Evolutionary conservation across 2,329 filamentous ascomycete species (phyloP).

Genomic region (Monosporascus sp.): DNA sequence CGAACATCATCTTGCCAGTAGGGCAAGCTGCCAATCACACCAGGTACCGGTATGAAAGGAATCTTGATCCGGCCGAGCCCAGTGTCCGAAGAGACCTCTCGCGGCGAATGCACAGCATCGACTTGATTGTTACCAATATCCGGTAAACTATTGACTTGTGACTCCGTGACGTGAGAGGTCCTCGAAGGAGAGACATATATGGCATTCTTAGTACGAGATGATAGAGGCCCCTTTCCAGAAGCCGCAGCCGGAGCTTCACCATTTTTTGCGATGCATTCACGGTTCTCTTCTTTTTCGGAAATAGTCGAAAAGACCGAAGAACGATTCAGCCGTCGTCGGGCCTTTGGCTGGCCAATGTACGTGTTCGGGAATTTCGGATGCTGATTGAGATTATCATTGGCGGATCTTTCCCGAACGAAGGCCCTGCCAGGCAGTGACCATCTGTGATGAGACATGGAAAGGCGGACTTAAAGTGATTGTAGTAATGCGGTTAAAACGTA

Average conservation of each 20-base stretch:
- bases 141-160: not conserved
- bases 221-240: conserved; percentile 2
- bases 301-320: conserved; percentile 9
- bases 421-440: conserved; percentile 13
- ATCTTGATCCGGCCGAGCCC: not conserved
- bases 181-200: not conserved
- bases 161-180: not conserved
- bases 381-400: conserved; percentile 1
- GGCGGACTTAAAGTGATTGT: conserved; percentile 3
- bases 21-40: not conserved
- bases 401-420: conserved; percentile 9
- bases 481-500: conserved; percentile 8
- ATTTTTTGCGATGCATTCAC: not conserved
- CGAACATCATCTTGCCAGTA: not conserved
- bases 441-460: conserved; percentile 12
- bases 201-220: conserved; percentile 4
- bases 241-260: not conserved
- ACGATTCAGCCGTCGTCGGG: conserved; percentile 7
- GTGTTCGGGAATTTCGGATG: conserved; percentile 6
- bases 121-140: not conserved
- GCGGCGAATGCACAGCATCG: not conserved
- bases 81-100: not conserved
- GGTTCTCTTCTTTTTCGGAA: conserved; percentile 13
- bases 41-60: not conserved
- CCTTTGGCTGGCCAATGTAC: conserved; percentile 5